Base-by-base conservation (phyloP, 2,329 filamentous ascomycete genomes). In the Proliferodiscus dingleyae region DNA sequence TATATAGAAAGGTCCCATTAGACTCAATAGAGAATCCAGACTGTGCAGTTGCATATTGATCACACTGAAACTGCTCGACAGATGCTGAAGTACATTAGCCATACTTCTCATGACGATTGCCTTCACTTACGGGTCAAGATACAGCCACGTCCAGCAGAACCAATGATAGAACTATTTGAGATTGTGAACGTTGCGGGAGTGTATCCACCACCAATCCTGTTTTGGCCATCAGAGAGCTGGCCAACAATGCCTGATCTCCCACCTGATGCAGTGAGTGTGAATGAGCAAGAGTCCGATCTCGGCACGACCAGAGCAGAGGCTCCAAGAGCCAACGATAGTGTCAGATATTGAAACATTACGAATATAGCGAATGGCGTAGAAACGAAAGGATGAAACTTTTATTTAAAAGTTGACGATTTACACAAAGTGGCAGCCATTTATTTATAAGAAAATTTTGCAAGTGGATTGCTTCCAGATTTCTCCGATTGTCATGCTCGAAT, bases 221-320 rank as follows among this genome's bases (percentile, higher is more conserved):
- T 75, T 65, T 85, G 81, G 7, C 83, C 82, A 61, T 83, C 78
- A 42, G 50, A 56, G 29, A 85, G 69, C 60, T 85, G 75, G 9
- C 78, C 80, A 33, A 85, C 66, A 3, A 67, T 61, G n/a, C 80
- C 78, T 23, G 70, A 68, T 15, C 67, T 63, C 46, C 65, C 68
- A 15, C 75, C 75, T 29, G 67, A 67, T 28, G 75, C 72, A 4
- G 66, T 69, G 28, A 83, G 58, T 47, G 71, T 66, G 63, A 83
- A 81, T 51, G 71, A 72, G 57, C 77, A 77, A 37, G 60, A 64
- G 30, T 28, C 13, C 26, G 61, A 62, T 39, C 57, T 53, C 37
- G 68, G 61, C 46, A 62, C 48, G 45, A 68, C 60, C 21, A 70
- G 60, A 37, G 70, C 71, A 52, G 72, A 69, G 44, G 68, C 64